Percentiles rank a stretch among this genome's conserved stretches.
phyloP scores from a whole-genome alignment of 2,329 filamentous ascomycete species.

The Fonsecaea multimorphosa region DNA sequence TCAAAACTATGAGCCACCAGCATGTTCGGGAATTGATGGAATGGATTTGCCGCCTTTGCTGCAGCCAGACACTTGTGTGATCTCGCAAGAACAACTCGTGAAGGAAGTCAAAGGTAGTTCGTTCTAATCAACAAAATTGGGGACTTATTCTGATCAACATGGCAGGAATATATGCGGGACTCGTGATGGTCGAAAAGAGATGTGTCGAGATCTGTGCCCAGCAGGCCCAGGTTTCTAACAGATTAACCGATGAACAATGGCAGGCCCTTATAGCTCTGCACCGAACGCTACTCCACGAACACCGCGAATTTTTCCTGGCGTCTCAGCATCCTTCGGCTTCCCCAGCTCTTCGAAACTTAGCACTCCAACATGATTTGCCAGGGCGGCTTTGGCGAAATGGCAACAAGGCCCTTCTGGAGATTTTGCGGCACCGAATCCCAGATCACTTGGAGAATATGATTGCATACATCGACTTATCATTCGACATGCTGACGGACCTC shows the following conservation, averaged over 20 bases:
- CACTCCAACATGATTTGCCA: neutral
- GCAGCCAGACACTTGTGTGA: constrained; percentile 70
- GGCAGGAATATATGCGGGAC: constrained; percentile 47
- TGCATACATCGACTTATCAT: neutral
- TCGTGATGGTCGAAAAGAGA: constrained; percentile 71
- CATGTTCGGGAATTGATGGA: neutral
- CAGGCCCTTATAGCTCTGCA: constrained; percentile 83
- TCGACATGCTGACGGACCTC: neutral
- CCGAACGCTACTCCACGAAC: constrained; percentile 77
- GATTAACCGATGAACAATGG: constrained; percentile 72
- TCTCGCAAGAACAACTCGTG: constrained; percentile 78
- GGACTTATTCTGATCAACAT: neutral
- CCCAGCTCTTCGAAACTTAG: neutral
- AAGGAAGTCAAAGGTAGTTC: constrained; percentile 72
- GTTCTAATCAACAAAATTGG: neutral
- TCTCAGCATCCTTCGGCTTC: neutral
- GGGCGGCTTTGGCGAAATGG: neutral
- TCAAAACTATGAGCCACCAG: neutral
- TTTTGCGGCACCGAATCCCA: neutral
- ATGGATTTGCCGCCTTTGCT: constrained; percentile 28
- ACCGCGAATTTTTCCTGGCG: constrained; percentile 85
- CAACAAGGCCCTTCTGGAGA: constrained; percentile 3
- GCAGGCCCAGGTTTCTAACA: constrained; percentile 57
- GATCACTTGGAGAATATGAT: neutral
- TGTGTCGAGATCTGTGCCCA: constrained; percentile 79